These are phyloP conservation scores for Sarcomyxa edulis DNA, from an alignment of 768 basidiomycete genomes.

Conservation along the genomic window DNA sequence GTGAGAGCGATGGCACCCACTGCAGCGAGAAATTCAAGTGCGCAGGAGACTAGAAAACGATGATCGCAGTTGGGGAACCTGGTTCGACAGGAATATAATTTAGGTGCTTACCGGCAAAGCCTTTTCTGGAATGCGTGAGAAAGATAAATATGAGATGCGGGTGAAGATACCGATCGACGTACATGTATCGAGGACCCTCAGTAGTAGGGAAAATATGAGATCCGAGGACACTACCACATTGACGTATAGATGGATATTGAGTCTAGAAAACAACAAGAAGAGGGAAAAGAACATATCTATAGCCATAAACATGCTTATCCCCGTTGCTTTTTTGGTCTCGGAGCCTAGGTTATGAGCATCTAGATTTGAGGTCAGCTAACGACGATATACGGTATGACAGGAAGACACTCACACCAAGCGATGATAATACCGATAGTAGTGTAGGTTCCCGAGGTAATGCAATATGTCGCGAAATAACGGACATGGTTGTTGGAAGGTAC, in stretches of 20 bases:
- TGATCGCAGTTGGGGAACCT: not conserved
- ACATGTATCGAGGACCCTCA: constrained; percentile 66
- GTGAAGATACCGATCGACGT: no score
- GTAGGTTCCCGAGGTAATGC: constrained; percentile 73
- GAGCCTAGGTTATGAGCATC: constrained; percentile 74
- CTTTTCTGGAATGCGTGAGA: constrained; percentile 39
- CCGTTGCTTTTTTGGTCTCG: constrained; percentile 72
- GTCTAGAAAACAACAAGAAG: no score
- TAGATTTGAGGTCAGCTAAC: constrained; percentile 15
- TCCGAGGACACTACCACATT: constrained; percentile 74
- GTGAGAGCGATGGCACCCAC: constrained; percentile 46
- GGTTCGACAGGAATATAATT: not conserved
- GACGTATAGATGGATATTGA: no score
- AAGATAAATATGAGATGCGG: no score
- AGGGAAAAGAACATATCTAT: no score
- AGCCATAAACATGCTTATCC: constrained; percentile 74
- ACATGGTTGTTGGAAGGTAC: constrained; percentile 50
- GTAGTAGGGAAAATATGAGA: constrained; percentile 64
- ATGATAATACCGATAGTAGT: constrained; percentile 69
- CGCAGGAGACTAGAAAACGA: constrained; percentile 34
- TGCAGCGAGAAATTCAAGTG: constrained; percentile 51
- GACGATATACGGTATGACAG: not conserved
- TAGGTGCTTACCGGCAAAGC: constrained; percentile 44
- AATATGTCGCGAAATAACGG: constrained; percentile 77
- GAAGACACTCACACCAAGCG: constrained; percentile 63